Evolutionary conservation across 106 monocot species (phyloP).

Genomic region (Apostasia shenzhenica): DNA sequence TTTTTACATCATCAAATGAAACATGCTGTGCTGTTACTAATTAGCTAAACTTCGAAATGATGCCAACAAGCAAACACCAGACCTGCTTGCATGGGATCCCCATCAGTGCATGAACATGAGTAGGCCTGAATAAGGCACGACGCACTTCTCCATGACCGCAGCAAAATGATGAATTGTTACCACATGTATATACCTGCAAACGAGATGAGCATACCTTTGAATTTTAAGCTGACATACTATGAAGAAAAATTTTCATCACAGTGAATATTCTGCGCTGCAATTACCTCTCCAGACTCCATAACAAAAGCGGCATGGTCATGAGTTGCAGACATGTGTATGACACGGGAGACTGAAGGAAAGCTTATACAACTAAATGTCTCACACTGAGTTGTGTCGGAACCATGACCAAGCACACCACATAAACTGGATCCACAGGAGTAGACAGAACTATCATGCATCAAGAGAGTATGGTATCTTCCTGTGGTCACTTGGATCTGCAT

Average conservation of each 20-base stretch:
- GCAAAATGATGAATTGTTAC: slow-evolving; percentile 96
- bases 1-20: neutral
- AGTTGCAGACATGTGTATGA: slow-evolving; percentile 71
- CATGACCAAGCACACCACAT: slow-evolving; percentile 99
- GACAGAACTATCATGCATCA: slow-evolving; percentile 66
- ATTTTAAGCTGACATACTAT: neutral
- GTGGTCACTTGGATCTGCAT: slow-evolving; percentile 88
- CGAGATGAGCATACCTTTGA: neutral
- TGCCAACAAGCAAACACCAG: neutral
- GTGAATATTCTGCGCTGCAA: too few relatives aligned
- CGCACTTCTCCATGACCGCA: slow-evolving; percentile 95
- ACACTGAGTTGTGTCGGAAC: slow-evolving; percentile 83
- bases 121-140: slow-evolving; percentile 78
- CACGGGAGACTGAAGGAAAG: slow-evolving; percentile 63
- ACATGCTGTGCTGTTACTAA: neutral
- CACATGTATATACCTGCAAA: slow-evolving; percentile 84
- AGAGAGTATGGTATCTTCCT: slow-evolving; percentile 88
- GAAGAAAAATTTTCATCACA: slow-evolving; percentile 2
- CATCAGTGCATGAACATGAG: slow-evolving; percentile 53
- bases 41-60: neutral
- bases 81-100: slow-evolving; percentile 90
- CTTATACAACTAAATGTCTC: slow-evolving; percentile 56
- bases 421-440: slow-evolving; percentile 98
- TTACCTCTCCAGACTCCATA: slow-evolving; percentile 90
- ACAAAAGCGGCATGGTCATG: slow-evolving; percentile 98